These are phyloP conservation scores for Penicillium sp. DNA, from an alignment of 2,329 filamentous ascomycete genomes.

Conservation along the genomic window DNA sequence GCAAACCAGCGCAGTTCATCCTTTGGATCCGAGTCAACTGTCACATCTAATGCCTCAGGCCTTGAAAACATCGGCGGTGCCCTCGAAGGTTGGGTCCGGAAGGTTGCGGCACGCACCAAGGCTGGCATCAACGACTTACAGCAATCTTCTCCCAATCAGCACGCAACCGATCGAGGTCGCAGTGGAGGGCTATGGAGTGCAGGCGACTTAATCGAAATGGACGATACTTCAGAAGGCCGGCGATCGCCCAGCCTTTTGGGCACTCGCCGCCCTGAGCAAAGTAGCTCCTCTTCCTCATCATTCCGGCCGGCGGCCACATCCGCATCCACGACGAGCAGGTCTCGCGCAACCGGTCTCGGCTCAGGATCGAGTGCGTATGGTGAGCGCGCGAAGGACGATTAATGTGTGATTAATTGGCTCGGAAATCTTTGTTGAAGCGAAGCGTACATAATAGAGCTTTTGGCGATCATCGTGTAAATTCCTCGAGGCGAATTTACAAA, in stretches of 20 bases:
- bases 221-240: constrained; percentile 41
- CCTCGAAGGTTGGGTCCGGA: constrained; percentile 88
- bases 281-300: constrained; percentile 30
- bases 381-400: constrained; percentile 37
- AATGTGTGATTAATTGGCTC: constrained; percentile 21
- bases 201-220: constrained; percentile 51
- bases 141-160: constrained; percentile 30
- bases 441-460: constrained; percentile 31
- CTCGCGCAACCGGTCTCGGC: constrained; percentile 32
- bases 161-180: constrained; percentile 27
- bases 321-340: constrained; percentile 38
- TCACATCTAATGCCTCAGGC: constrained; percentile 42
- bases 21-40: constrained; percentile 40
- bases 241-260: constrained; percentile 24
- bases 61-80: constrained; percentile 85
- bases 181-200: constrained; percentile 34
- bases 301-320: constrained; percentile 29
- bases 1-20: constrained; percentile 51
- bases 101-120: constrained; percentile 64
- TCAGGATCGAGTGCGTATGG: constrained; percentile 16
- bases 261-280: constrained; percentile 22
- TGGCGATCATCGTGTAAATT: constrained; percentile 14
- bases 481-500: constrained; percentile 8
- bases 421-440: constrained; percentile 4
- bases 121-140: constrained; percentile 45